Conservation (phyloP, 305 asterid genomes). For the Ilex paraguariensis region DNA sequence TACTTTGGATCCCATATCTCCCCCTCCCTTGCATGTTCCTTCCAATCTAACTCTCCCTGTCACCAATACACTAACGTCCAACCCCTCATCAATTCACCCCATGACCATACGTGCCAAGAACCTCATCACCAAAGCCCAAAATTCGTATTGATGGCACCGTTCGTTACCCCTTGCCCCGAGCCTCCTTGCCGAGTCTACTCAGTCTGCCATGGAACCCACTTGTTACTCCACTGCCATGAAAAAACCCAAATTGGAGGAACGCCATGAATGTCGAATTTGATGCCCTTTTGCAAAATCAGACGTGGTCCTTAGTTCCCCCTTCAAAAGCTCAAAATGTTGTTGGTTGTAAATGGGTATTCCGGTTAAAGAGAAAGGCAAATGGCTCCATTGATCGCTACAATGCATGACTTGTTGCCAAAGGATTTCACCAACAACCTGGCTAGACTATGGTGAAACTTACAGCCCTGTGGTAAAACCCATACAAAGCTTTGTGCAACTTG, state of each 20-base stretch:
- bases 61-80: accelerated
- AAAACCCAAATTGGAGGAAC: background rate
- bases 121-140: too few relatives aligned
- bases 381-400: background rate
- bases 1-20: background rate
- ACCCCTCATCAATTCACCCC: too few relatives aligned
- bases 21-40: background rate
- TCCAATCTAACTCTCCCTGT: background rate
- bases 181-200: background rate
- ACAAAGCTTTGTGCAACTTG: too few relatives aligned
- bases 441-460: background rate
- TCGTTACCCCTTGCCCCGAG: background rate
- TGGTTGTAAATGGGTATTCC: background rate
- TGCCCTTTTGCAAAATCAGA: background rate
- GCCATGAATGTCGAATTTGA: background rate
- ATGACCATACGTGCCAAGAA: too few relatives aligned
- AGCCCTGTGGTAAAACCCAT: background rate
- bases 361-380: background rate
- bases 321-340: background rate
- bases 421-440: background rate
- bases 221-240: background rate
- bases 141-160: too few relatives aligned
- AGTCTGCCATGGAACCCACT: background rate
- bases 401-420: background rate
- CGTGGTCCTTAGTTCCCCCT: background rate